phyloP scores from a whole-genome alignment of 2,329 filamentous ascomycete species.

The Epichloe hybrida region DNA sequence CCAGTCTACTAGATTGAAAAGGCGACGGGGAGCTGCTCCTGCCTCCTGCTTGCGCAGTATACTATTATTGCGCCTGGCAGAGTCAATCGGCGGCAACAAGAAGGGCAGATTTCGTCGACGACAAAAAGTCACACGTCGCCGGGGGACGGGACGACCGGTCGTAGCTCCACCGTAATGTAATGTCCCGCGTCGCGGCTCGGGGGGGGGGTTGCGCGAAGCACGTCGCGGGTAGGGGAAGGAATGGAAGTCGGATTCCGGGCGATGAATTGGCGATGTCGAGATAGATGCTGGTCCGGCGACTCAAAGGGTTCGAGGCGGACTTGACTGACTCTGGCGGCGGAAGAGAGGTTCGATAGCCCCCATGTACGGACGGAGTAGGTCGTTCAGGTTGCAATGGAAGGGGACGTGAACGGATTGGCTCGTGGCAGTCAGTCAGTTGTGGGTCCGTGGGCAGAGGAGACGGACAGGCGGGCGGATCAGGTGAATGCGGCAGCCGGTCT shows the following conservation, averaged over 20 bases:
- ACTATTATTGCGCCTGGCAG: not conserved
- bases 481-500: constrained; percentile 2
- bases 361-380: not conserved
- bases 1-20: not conserved
- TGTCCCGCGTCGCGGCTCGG: constrained; percentile 1
- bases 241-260: not conserved
- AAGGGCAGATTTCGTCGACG: not conserved
- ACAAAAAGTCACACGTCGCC: not conserved
- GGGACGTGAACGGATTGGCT: constrained; percentile 2
- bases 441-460: constrained; percentile 5
- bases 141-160: not conserved
- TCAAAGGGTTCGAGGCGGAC: not conserved
- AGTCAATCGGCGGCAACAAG: not conserved
- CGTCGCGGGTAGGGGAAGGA: not conserved
- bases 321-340: not conserved
- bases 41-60: not conserved
- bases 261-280: constrained; percentile 1
- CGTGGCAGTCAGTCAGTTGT: not conserved
- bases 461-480: constrained; percentile 4
- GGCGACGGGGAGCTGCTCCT: not conserved
- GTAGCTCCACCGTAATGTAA: not conserved
- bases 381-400: not conserved
- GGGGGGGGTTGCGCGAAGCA: not conserved
- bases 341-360: not conserved
- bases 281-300: not conserved